Base-by-base conservation (phyloP, 2,329 filamentous ascomycete genomes). In the Trichoderma atrobrunneum region DNA sequence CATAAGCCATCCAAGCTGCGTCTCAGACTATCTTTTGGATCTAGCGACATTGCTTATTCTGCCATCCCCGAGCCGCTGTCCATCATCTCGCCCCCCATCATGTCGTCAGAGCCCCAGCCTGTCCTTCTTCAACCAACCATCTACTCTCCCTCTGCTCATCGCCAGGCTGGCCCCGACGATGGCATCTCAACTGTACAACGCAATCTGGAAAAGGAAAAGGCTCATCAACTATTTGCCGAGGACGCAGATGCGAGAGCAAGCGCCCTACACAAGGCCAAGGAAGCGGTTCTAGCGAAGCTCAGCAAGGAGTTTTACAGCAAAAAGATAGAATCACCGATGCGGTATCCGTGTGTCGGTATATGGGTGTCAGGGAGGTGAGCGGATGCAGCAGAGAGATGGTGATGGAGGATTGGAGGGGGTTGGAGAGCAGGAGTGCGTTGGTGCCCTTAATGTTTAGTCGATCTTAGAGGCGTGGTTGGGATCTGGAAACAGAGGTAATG, bases 391-490 rank as follows among this genome's bases (percentile, higher is more conserved):
- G 78, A 72, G 76, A 81, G 60, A 78, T 81, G 75, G 80, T 84
- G 28, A 70, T 84, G 66, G 79, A 84, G 64, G 84, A 87, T 70
- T 81, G 84, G 57, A 77, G 82, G 73, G 84, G 82, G 69, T 79
- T 88, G 77, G 87, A 89, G 73, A 87, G 85, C 75, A 83, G 82
- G 77, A 86, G 84, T 64, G 83, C 84, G 21, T 76, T 89, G 76
- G 89, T 91, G 73, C 89, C 89, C 73, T 81, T 91, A 77, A 87
- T 91, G 79, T 89, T 90, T 72, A 88, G 85, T 78, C 83, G 85
- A 61, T 77, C 79, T 62, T 82, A 75, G 79, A 39, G 39, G 51
- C 1, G 39, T 43, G 51, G 39, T 28, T 39, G 65, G 8, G 36
- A 48, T 56, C 24, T 63, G 43, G 24, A 32, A 28, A 7, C 14